These are phyloP conservation scores for Luzula sylvatica DNA, from an alignment of 176 grass and related monocot species.

Conservation along the genomic window DNA sequence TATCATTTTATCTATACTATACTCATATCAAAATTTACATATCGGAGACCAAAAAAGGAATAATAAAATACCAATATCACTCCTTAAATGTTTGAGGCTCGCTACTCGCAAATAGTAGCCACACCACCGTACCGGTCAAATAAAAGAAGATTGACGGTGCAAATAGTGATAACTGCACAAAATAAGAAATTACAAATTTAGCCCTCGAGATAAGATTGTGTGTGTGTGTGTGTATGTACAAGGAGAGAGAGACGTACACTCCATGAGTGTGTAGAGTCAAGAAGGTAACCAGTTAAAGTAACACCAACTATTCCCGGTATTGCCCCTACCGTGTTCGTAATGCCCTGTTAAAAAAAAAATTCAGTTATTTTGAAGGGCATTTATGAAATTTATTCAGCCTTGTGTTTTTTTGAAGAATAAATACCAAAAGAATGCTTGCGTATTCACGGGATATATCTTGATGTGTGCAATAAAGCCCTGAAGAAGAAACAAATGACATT, in stretches of 20 bases:
- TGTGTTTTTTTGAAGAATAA: slow-evolving; percentile 7
- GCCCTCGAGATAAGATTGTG: not conserved
- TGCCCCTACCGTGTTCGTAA: slow-evolving; percentile 88
- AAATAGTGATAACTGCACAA: slow-evolving; percentile 79
- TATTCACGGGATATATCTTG: slow-evolving; percentile 97
- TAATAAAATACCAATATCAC: slow-evolving; percentile 1
- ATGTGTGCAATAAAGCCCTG: slow-evolving; percentile 97
- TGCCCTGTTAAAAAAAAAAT: slow-evolving; percentile 43
- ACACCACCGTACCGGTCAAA: slow-evolving; percentile 72
- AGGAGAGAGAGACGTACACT: slow-evolving; percentile 47
- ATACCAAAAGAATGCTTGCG: slow-evolving; percentile 97
- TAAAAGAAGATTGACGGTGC: slow-evolving; percentile 96
- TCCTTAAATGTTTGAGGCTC: slow-evolving; percentile 61
- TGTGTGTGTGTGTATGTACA: not conserved
- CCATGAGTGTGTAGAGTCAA: slow-evolving; percentile 94
- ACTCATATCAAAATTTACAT: no score
- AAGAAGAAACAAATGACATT: slow-evolving; percentile 8
- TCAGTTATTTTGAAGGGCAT: not conserved
- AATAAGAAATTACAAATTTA: slow-evolving; percentile 4
- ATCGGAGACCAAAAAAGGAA: no score
- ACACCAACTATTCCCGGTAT: slow-evolving; percentile 80
- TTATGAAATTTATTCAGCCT: not conserved
- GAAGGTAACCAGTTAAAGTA: slow-evolving; percentile 72
- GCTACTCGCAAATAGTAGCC: slow-evolving; percentile 81
- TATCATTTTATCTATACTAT: no score